These are phyloP conservation scores for Solanum pennellii DNA, from an alignment of 257 asterid species.

Conservation along the genomic window DNA sequence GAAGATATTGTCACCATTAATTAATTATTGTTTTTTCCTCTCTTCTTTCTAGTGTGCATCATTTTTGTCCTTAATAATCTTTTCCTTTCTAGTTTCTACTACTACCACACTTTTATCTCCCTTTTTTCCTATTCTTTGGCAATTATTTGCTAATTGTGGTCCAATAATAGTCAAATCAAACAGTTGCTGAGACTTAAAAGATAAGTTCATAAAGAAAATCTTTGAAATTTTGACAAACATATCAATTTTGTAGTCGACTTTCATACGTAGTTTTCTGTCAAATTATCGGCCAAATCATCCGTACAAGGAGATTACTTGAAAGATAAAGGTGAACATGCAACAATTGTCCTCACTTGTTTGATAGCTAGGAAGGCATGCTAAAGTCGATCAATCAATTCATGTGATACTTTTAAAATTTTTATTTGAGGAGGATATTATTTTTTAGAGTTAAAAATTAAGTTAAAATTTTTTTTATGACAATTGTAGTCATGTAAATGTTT, in stretches of 20 bases:
- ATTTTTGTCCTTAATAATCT: background rate
- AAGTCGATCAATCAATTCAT: background rate
- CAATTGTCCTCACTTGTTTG: background rate
- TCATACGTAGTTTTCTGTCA: background rate
- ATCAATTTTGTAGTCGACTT: background rate
- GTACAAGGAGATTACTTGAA: background rate
- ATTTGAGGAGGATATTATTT: too few relatives aligned
- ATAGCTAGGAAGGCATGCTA: background rate
- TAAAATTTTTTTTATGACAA: too few relatives aligned
- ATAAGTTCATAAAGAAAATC: background rate
- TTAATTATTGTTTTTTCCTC: background rate
- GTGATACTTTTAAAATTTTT: background rate
- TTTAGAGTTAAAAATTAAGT: background rate
- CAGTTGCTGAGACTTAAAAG: background rate
- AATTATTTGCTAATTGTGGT: background rate
- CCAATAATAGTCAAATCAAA: background rate
- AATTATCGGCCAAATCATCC: background rate
- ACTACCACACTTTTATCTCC: background rate
- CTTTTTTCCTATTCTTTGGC: background rate
- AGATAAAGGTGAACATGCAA: background rate
- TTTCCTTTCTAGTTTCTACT: background rate
- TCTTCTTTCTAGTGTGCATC: background rate
- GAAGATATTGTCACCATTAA: background rate
- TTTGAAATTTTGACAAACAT: background rate
- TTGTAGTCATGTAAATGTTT: background rate